phyloP scores from a whole-genome alignment of 495 filamentous ascomycete genomes.

The Polyplosphaeria fusca region DNA sequence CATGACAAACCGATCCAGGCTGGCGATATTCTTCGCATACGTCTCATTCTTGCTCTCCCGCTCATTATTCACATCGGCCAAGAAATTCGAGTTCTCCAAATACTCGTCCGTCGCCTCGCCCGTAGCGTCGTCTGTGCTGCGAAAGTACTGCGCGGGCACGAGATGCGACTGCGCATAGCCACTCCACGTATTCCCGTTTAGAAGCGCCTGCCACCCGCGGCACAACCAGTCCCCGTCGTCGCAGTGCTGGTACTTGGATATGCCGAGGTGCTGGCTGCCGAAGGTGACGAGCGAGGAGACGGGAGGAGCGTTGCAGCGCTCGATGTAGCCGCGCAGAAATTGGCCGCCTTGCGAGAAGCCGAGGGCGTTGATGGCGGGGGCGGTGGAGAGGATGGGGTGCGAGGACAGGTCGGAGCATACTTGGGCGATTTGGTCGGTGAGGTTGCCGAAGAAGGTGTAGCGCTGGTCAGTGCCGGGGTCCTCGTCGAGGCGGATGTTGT shows the following conservation, averaged over 20 bases:
- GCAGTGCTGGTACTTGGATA: conserved; percentile 70
- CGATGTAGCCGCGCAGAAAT: conserved; percentile 88
- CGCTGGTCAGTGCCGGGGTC: conserved; percentile 64
- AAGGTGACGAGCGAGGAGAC: conserved; percentile 85
- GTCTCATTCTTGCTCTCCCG: conserved; percentile 64
- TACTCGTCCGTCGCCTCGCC: conserved; percentile 63
- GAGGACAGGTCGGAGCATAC: conserved; percentile 77
- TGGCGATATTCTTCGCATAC: conserved; percentile 69
- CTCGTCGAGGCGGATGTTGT: conserved; percentile 73
- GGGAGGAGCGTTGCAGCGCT: conserved; percentile 81
- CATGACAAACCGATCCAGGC: conserved; percentile 79
- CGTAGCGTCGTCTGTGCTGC: conserved; percentile 42
- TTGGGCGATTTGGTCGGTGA: conserved; percentile 71
- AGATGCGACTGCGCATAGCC: conserved; percentile 69
- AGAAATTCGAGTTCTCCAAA: conserved; percentile 78
- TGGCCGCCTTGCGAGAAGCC: conserved; percentile 96
- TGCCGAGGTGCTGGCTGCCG: conserved; percentile 92
- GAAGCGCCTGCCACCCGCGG: conserved; percentile 66
- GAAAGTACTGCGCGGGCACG: conserved; percentile 94
- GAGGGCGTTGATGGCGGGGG: conserved; percentile 80
- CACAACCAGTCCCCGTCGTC: conserved; percentile 72
- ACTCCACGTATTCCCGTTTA: conserved; percentile 73
- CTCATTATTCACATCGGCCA: conserved; percentile 99
- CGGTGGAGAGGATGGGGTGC: conserved; percentile 75
- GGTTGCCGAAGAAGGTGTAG: conserved; percentile 86